Evolutionary conservation across 2,329 filamentous ascomycete species (phyloP).

Genomic region (Colletotrichum salicis): DNA sequence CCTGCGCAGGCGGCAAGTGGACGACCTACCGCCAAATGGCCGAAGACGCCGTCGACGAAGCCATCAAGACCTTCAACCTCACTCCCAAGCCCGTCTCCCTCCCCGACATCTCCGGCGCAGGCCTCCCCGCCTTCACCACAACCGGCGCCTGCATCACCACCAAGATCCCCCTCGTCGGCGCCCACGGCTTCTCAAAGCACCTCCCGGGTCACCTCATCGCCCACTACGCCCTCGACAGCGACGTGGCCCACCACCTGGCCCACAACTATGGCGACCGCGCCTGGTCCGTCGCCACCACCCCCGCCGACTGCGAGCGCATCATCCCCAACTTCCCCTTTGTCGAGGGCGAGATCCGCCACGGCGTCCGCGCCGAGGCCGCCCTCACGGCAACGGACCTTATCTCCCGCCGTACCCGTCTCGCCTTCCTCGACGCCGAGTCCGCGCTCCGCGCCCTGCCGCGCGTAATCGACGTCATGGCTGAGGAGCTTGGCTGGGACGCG

Average conservation of each 20-base stretch:
- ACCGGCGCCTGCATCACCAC: conserved; percentile 82
- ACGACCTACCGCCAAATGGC: conserved; percentile 92
- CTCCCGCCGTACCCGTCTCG: conserved; percentile 75
- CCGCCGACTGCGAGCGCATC: conserved; percentile 61
- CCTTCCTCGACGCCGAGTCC: conserved; percentile 80
- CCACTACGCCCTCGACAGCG: conserved; percentile 46
- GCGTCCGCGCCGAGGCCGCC: conserved; percentile 77
- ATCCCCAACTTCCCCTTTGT: conserved; percentile 76
- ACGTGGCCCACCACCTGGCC: conserved; percentile 55
- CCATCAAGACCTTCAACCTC: conserved; percentile 73
- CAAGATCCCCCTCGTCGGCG: conserved; percentile 76
- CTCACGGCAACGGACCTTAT: conserved; percentile 78
- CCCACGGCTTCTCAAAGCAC: conserved; percentile 71
- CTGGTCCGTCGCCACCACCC: conserved; percentile 72
- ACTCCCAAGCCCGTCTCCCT: conserved; percentile 61
- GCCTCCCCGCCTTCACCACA: conserved; percentile 57
- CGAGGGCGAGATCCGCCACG: conserved; percentile 79
- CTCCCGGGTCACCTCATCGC: conserved; percentile 49
- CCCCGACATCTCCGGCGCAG: conserved; percentile 75
- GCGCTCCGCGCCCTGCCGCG: conserved; percentile 74
- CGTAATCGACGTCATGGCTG: conserved; percentile 78
- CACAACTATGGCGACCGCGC: conserved; percentile 65
- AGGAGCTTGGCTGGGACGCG: conserved; percentile 73
- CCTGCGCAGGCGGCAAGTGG: conserved; percentile 87
- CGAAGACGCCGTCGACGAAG: conserved; percentile 85